Evolutionary conservation across 495 filamentous ascomycete species (phyloP).

Genomic region (Cenococcum geophilum): DNA sequence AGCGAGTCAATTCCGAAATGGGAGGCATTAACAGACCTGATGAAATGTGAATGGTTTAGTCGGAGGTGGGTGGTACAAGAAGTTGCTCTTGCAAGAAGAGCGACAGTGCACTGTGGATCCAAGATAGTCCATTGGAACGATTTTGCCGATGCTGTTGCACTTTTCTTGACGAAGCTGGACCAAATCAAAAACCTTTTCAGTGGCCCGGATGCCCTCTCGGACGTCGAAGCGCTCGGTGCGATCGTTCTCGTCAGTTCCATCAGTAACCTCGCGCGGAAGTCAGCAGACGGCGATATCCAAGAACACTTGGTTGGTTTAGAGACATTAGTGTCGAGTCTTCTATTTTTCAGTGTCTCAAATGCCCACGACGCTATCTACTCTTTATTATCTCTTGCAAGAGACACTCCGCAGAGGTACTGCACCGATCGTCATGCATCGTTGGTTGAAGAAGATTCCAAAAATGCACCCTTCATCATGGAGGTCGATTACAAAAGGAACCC

Average conservation of each 20-base stretch:
- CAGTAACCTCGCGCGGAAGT: too few relatives aligned
- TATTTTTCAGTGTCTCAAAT: not conserved
- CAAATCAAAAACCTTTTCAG: conserved; percentile 14
- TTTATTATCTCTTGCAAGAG: too few relatives aligned
- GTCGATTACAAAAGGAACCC: not conserved
- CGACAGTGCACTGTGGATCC: conserved; percentile 3
- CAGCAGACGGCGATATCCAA: too few relatives aligned
- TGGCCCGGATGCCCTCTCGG: not conserved
- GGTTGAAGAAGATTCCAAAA: too few relatives aligned
- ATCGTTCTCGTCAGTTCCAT: too few relatives aligned
- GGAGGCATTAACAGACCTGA: not conserved
- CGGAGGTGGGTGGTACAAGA: conserved; percentile 15
- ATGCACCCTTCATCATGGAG: too few relatives aligned
- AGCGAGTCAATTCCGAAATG: too few relatives aligned
- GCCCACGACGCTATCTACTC: too few relatives aligned
- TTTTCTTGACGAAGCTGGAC: conserved; percentile 5
- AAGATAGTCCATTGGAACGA: conserved; percentile 12
- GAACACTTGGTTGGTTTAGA: not conserved
- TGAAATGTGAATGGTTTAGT: conserved; percentile 6
- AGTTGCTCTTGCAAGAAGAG: conserved; percentile 7
- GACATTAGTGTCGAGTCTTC: not conserved
- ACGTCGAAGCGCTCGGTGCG: too few relatives aligned
- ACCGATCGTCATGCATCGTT: too few relatives aligned
- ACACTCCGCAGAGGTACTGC: too few relatives aligned
- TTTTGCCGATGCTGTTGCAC: conserved; percentile 15